Evolutionary conservation across 2,329 filamentous ascomycete genomes (phyloP), one percentile per base, ranked within the genome.

Genomic region (Xylariaceae sp.): DNA sequence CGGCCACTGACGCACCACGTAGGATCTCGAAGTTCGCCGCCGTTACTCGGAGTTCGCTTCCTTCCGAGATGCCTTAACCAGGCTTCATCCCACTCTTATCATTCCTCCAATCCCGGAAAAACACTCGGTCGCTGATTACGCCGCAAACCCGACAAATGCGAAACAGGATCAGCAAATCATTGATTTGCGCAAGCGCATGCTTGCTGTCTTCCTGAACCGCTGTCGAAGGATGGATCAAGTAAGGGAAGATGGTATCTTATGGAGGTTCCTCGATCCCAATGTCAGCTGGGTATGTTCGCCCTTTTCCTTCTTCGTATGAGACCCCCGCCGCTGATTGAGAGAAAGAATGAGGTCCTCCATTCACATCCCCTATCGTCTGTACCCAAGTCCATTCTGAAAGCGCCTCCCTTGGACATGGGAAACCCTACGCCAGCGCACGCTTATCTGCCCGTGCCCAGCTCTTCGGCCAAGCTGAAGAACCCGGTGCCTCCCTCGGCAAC

Each of bases 151-250:
- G 2, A 98, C 92, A 26, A 96, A 90, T 56, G 94, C 94, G 13
- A 98, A 96, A 62, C 90, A 98, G 63, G 94, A 98, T 60, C 83
- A 88, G 41, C 86, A 90, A 44, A 98, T 97, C 31, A 98, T 98
- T 48, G 92, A 98, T 59, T 69, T 97, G 50, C 79, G 92, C 43
- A 97, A 97, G 69, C 85, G 92, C 54, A 98, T 98, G 92, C 64
- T 98, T 38, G 85, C 85, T 4, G 92, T 97, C 0, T 98, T 98
- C 54, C 63, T 98, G 34, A 98, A 98, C 57, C 76, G 92, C 34
- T 98, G 92, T 64, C 78, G 89, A 48, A 79, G 81, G 47, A 97
- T 97, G 90, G 85, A 90, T 54, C 83, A 90, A 41, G 82, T 98
- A 18, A 76, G 88, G 37, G 85, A 88, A 44, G 92, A 98, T 57